Percentiles rank a stretch among this genome's conserved stretches.
Conservation (phyloP, 768 basidiomycete species). For the Mycena epipterygia region DNA sequence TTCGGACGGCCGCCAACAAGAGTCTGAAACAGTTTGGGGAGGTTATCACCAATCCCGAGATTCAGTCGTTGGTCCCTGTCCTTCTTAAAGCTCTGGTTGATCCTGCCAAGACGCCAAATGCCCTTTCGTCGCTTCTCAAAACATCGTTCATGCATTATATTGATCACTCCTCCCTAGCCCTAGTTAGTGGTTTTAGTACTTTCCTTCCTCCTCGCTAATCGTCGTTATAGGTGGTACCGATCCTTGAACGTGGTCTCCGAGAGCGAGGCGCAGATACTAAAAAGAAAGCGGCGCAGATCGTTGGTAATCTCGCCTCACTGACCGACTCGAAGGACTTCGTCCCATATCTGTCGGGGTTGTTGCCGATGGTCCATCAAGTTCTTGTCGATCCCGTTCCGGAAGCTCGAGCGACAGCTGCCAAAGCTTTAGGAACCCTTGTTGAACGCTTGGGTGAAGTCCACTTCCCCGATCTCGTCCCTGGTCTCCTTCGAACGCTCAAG, state of each 20-base stretch:
- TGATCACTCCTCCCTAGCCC: conserved; percentile 94
- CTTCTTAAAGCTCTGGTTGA: conserved; percentile 97
- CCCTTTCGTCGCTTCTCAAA: conserved; percentile 87
- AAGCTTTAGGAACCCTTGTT: conserved; percentile 95
- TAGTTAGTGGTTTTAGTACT: conserved; percentile 63
- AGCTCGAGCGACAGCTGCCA: conserved; percentile 96
- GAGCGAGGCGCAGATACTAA: conserved; percentile 96
- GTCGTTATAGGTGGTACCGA: conserved; percentile 85
- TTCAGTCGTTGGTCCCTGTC: conserved; percentile 89
- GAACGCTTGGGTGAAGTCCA: conserved; percentile 94
- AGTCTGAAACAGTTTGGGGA: conserved; percentile 98
- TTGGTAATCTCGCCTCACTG: conserved; percentile 94
- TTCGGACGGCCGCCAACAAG: conserved; percentile 92
- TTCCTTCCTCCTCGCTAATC: not conserved
- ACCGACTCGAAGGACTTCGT: conserved; percentile 94
- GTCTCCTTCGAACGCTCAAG: conserved; percentile 87
- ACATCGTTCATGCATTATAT: conserved; percentile 99
- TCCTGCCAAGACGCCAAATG: conserved; percentile 90
- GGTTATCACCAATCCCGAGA: conserved; percentile 98
- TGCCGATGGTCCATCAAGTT: conserved; percentile 93
- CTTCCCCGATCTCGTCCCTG: conserved; percentile 97
- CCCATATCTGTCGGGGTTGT: conserved; percentile 89
- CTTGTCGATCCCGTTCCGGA: conserved; percentile 98
- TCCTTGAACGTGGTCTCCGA: conserved; percentile 91
- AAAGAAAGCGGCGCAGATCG: conserved; percentile 95